Conservation (phyloP, 2,329 filamentous ascomycete species). For the Ceratocystis variospora region DNA sequence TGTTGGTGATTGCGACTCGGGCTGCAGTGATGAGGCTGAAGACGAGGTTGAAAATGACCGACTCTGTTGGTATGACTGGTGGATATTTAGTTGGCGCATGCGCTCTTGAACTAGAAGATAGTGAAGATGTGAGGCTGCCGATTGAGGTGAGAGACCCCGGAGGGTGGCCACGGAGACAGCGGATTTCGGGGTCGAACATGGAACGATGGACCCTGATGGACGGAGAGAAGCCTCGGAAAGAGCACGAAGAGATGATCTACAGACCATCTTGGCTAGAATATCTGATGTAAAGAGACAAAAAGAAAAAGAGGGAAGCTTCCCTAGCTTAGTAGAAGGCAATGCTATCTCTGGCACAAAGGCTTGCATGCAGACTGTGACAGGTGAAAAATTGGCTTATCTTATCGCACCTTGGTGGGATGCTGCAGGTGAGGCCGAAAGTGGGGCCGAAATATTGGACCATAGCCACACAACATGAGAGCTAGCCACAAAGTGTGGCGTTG, state of each 20-base stretch:
- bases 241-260: conserved; percentile 13
- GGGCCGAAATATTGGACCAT: background rate
- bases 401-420: conserved; percentile 17
- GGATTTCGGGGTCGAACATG: background rate
- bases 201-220: background rate
- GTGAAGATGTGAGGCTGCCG: conserved; percentile 3
- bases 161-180: background rate
- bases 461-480: background rate
- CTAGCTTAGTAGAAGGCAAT: background rate
- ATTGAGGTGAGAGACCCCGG: conserved; percentile 5
- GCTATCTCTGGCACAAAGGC: background rate
- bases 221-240: conserved; percentile 16
- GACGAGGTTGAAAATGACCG: conserved; percentile 6
- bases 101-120: conserved; percentile 12
- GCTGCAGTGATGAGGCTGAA: background rate
- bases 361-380: background rate
- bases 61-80: background rate
- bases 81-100: conserved; percentile 7
- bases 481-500: background rate
- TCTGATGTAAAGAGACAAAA: background rate
- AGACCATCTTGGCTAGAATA: background rate
- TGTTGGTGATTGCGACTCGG: background rate
- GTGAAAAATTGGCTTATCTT: conserved; percentile 19
- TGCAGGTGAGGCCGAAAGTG: conserved; percentile 8
- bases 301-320: background rate